These are phyloP conservation scores for Dothistroma septosporum DNA, from an alignment of 2,329 filamentous ascomycete genomes.

Conservation along the genomic window DNA sequence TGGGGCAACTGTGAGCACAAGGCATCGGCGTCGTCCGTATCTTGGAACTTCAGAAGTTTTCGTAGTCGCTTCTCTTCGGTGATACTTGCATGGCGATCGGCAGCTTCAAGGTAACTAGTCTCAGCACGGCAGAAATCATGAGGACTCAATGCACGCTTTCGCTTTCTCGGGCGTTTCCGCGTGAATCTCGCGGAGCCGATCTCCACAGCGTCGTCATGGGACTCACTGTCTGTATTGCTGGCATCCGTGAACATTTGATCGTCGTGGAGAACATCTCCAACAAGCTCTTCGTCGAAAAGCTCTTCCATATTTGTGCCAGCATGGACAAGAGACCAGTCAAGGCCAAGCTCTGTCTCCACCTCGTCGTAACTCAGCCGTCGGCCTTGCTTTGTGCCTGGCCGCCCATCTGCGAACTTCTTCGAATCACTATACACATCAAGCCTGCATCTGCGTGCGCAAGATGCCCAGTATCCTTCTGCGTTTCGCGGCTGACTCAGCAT, in stretches of 20 bases:
- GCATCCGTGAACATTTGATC: slow-evolving; percentile 17
- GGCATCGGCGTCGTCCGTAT: slow-evolving; percentile 13
- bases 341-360: slow-evolving; percentile 40
- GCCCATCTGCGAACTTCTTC: slow-evolving; percentile 28
- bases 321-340: slow-evolving; percentile 20
- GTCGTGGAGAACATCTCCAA: slow-evolving; percentile 12
- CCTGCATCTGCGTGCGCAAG: slow-evolving; percentile 49
- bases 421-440: slow-evolving; percentile 45
- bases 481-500: slow-evolving; percentile 50
- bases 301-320: slow-evolving; percentile 40
- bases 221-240: not conserved
- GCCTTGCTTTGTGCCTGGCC: slow-evolving; percentile 25
- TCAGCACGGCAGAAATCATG: slow-evolving; percentile 28
- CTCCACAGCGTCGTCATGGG: not conserved
- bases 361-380: slow-evolving; percentile 37
- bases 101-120: slow-evolving; percentile 44
- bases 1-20: slow-evolving; percentile 6
- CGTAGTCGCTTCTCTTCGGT: slow-evolving; percentile 44
- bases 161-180: slow-evolving; percentile 10
- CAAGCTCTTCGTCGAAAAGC: slow-evolving; percentile 18
- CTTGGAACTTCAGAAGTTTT: not conserved
- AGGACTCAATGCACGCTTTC: slow-evolving; percentile 20
- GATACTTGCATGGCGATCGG: slow-evolving; percentile 45
- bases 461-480: slow-evolving; percentile 49
- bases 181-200: not conserved